These are phyloP conservation scores for Gossypium raimondii DNA, from an alignment of 345 rosid genomes.

Conservation along the genomic window DNA sequence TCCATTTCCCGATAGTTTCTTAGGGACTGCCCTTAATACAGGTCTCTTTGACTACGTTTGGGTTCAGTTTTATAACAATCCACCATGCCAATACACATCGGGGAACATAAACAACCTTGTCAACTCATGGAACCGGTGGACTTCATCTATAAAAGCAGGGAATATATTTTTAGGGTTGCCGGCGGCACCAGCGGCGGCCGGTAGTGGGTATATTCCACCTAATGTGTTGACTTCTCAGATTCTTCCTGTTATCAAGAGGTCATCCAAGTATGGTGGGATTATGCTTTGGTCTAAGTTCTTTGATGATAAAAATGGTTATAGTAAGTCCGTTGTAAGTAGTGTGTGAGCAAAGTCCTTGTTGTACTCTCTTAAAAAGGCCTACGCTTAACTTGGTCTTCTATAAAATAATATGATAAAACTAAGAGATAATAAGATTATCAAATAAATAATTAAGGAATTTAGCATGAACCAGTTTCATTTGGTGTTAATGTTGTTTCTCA, in stretches of 20 bases:
- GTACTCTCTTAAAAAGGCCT: not conserved
- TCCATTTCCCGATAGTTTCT: slow-evolving; percentile 48
- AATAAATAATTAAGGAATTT: not conserved
- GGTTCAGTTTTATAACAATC: slow-evolving; percentile 64
- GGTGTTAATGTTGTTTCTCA: not conserved
- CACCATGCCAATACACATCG: slow-evolving; percentile 42
- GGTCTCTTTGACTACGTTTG: slow-evolving; percentile 52
- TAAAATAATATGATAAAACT: not conserved
- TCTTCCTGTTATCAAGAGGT: slow-evolving; percentile 40
- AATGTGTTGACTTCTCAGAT: slow-evolving; percentile 34
- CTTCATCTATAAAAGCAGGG: slow-evolving; percentile 30
- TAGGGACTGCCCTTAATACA: slow-evolving; percentile 45
- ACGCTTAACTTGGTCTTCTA: not conserved
- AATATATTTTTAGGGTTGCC: slow-evolving; percentile 53
- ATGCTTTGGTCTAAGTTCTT: slow-evolving; percentile 63
- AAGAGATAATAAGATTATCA: not conserved
- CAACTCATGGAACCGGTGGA: slow-evolving; percentile 53
- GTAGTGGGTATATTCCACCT: slow-evolving; percentile 49
- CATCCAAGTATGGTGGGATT: slow-evolving; percentile 52
- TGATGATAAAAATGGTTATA: slow-evolving; percentile 50
- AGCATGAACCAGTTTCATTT: not conserved
- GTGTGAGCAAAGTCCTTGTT: slow-evolving; percentile 25
- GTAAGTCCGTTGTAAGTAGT: slow-evolving; percentile 32
- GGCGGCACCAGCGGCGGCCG: slow-evolving; percentile 51
- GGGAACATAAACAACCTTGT: slow-evolving; percentile 32